Conservation (phyloP, 495 filamentous ascomycete species). For the Hypoxylon subgilvum region DNA sequence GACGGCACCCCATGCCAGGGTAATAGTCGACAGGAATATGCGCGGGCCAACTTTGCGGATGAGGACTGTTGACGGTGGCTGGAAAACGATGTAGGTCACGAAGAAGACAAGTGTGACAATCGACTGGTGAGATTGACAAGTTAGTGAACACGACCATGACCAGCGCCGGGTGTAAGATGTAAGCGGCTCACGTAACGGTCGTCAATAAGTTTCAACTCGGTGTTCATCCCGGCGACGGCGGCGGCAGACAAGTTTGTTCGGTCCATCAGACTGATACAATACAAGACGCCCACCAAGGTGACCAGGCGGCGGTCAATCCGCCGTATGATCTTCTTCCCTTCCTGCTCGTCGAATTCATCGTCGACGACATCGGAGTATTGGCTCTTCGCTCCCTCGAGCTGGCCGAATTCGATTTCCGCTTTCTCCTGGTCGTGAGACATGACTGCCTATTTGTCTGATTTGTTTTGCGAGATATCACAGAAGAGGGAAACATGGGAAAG, state of each 20-base stretch:
- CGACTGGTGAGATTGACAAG: slow-evolving; percentile 44
- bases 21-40: slow-evolving; percentile 57
- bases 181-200: slow-evolving; percentile 48
- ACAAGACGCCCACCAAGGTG: slow-evolving; percentile 61
- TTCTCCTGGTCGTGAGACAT: slow-evolving; percentile 41
- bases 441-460: slow-evolving; percentile 5
- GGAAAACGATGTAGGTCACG: slow-evolving; percentile 64
- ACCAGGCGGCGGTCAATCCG: slow-evolving; percentile 66
- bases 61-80: slow-evolving; percentile 57
- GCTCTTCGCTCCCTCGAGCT: slow-evolving; percentile 33
- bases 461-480: too few relatives aligned
- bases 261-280: slow-evolving; percentile 68
- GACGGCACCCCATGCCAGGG: slow-evolving; percentile 50
- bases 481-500: too few relatives aligned
- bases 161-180: background rate
- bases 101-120: slow-evolving; percentile 66
- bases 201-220: slow-evolving; percentile 56
- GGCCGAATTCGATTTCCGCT: slow-evolving; percentile 21
- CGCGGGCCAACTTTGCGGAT: slow-evolving; percentile 64
- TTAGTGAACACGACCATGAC: slow-evolving; percentile 1
- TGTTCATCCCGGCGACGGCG: slow-evolving; percentile 60
- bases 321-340: slow-evolving; percentile 54
- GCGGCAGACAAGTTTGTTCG: slow-evolving; percentile 65
- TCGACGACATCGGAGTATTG: slow-evolving; percentile 13
- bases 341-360: slow-evolving; percentile 27